phyloP scores from a whole-genome alignment of 75 land plant genomes.

The Picea glauca region DNA sequence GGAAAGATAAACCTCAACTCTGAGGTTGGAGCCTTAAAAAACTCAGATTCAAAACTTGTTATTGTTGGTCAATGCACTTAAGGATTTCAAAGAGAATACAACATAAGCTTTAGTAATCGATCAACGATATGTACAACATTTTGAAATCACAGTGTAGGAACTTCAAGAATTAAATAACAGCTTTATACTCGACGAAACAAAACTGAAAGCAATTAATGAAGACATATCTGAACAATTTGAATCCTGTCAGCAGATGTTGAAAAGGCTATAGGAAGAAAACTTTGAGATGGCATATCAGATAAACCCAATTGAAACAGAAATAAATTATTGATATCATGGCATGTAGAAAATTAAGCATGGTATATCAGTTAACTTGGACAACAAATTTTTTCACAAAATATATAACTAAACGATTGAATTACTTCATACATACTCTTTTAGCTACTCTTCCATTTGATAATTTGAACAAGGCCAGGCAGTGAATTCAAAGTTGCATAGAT shows the following conservation, averaged over 20 bases:
- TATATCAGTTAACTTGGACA: too few species aligned
- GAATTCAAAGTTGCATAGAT: too few species aligned
- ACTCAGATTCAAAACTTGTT: background rate
- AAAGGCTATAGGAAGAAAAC: background rate
- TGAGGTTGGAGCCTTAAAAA: background rate
- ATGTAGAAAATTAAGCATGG: too few species aligned
- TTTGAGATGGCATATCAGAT: background rate
- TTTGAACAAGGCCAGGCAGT: too few species aligned
- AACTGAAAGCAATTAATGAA: background rate
- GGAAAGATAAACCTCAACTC: background rate
- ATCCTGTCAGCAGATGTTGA: background rate
- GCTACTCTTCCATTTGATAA: too few species aligned
- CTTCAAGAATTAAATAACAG: background rate
- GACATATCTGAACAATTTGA: background rate
- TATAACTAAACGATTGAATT: too few species aligned
- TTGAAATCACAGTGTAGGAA: background rate
- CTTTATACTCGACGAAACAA: background rate
- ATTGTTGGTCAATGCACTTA: slow-evolving; percentile 3
- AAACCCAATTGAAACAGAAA: background rate
- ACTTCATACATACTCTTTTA: too few species aligned
- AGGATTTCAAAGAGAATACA: slow-evolving; percentile 2
- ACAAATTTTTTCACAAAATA: too few species aligned
- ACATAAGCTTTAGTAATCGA: background rate
- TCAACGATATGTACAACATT: background rate
- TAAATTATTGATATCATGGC: too few species aligned